Conservation (phyloP, 1,284 basidiomycete species). For the Leccinum cinnamomeum region DNA sequence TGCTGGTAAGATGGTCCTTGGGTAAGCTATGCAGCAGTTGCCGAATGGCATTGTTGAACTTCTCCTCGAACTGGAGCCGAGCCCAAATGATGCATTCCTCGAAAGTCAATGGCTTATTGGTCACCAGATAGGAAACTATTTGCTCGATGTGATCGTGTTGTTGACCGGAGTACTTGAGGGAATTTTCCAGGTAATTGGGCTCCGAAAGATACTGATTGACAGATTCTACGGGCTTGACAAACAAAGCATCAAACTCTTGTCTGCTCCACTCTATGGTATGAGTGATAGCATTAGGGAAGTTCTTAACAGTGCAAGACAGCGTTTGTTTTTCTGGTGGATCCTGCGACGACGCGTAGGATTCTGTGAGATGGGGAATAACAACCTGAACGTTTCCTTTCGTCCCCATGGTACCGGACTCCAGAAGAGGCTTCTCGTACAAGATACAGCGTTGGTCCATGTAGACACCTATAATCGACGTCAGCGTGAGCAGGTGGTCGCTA, state of each 20-base stretch:
- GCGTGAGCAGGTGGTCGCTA: background rate
- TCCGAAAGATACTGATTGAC: slow-evolving; percentile 98
- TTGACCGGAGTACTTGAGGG: slow-evolving; percentile 88
- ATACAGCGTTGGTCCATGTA: slow-evolving; percentile 99
- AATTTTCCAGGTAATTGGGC: slow-evolving; percentile 92
- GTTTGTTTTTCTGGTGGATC: slow-evolving; percentile 99
- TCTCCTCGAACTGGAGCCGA: slow-evolving; percentile 92
- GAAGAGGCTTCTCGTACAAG: slow-evolving; percentile 94
- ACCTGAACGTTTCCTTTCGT: slow-evolving; percentile 99
- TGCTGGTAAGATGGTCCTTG: slow-evolving; percentile 87
- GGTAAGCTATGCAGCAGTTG: slow-evolving; percentile 95
- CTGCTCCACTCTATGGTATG: slow-evolving; percentile 99
- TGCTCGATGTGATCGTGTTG: slow-evolving; percentile 90
- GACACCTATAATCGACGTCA: slow-evolving; percentile 55
- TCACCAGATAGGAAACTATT: slow-evolving; percentile 89
- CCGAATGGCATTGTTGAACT: slow-evolving; percentile 92
- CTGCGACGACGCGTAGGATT: slow-evolving; percentile 98
- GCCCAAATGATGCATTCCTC: slow-evolving; percentile 99
- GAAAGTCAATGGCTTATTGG: slow-evolving; percentile 91
- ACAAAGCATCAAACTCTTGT: slow-evolving; percentile 89
- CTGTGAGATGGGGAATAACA: slow-evolving; percentile 92
- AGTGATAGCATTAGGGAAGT: slow-evolving; percentile 98
- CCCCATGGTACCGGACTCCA: slow-evolving; percentile 97
- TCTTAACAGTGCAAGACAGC: slow-evolving; percentile 98
- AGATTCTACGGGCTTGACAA: slow-evolving; percentile 92